Evolutionary conservation across 768 basidiomycete species (phyloP).

Genomic region (Amanita exitialis): DNA sequence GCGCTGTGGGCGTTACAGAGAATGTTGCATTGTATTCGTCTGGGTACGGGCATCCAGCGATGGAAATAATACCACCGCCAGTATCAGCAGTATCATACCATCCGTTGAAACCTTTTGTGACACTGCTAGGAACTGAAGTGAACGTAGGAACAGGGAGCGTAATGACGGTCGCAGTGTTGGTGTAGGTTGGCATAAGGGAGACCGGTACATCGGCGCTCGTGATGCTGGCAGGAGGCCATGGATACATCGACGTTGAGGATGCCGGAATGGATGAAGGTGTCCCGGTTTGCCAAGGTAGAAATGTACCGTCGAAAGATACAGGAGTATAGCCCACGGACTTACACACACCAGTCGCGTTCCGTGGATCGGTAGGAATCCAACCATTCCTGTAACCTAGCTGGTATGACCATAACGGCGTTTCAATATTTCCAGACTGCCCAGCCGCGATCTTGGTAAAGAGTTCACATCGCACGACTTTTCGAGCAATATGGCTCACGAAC

Average conservation of each 20-base stretch:
- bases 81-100: constrained; percentile 36
- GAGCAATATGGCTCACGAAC: constrained; percentile 9
- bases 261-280: constrained; percentile 38
- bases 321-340: constrained; percentile 30
- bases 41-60: constrained; percentile 38
- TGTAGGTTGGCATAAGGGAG: constrained; percentile 43
- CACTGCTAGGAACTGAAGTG: constrained; percentile 22
- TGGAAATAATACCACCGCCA: constrained; percentile 22
- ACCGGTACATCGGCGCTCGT: constrained; percentile 28
- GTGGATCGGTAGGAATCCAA: constrained; percentile 71
- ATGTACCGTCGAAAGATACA: constrained; percentile 26
- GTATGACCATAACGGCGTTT: constrained; percentile 32
- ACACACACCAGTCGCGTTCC: constrained; percentile 53
- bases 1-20: constrained; percentile 14
- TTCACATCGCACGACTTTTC: background rate
- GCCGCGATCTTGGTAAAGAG: constrained; percentile 22
- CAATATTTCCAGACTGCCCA: constrained; percentile 31
- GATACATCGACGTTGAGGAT: constrained; percentile 22
- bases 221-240: constrained; percentile 51
- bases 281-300: constrained; percentile 49
- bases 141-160: constrained; percentile 29
- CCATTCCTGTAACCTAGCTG: constrained; percentile 48
- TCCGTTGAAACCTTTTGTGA: constrained; percentile 28
- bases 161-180: constrained; percentile 44
- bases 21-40: constrained; percentile 19